A percentile compares a stretch with the other conserved stretches of the same genome.
Conservation (phyloP, 257 asterid genomes). For the Osmanthus fragrans region DNA sequence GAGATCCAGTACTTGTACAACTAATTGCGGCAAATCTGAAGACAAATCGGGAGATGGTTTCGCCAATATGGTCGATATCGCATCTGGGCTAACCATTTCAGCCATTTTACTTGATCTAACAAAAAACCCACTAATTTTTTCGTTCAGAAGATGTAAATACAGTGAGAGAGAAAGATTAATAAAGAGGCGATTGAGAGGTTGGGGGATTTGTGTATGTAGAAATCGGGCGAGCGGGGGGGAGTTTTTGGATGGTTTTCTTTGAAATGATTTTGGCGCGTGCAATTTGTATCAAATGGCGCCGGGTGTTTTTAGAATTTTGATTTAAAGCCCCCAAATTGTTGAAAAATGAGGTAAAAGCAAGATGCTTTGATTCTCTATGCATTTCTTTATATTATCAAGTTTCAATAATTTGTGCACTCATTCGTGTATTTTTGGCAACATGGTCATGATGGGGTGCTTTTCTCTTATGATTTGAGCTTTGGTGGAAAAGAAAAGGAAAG, state of each 20-base stretch:
- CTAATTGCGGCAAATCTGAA: conserved; percentile 61
- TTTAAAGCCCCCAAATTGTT: too few species aligned
- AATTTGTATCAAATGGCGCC: neutral
- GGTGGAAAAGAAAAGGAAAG: neutral
- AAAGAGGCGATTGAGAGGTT: neutral
- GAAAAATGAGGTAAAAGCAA: too few species aligned
- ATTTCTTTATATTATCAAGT: neutral
- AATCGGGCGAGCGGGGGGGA: neutral
- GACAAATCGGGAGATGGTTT: conserved; percentile 76
- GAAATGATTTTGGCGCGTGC: neutral
- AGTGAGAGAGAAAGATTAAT: neutral
- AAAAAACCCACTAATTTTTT: neutral
- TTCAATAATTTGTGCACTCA: neutral
- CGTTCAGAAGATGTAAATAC: neutral
- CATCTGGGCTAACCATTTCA: conserved; percentile 59
- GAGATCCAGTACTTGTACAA: conserved; percentile 79
- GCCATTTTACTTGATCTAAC: conserved; percentile 34
- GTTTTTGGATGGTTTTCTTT: neutral
- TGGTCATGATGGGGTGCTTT: neutral
- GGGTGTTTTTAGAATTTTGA: neutral
- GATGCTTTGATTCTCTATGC: neutral
- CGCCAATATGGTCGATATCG: conserved; percentile 58
- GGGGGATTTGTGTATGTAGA: neutral
- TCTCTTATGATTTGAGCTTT: neutral
- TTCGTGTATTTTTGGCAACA: neutral